A percentile compares a stretch with the other conserved stretches of the same genome.
phyloP scores from a whole-genome alignment of 331 rosid species.

The Phaseolus coccineus region DNA sequence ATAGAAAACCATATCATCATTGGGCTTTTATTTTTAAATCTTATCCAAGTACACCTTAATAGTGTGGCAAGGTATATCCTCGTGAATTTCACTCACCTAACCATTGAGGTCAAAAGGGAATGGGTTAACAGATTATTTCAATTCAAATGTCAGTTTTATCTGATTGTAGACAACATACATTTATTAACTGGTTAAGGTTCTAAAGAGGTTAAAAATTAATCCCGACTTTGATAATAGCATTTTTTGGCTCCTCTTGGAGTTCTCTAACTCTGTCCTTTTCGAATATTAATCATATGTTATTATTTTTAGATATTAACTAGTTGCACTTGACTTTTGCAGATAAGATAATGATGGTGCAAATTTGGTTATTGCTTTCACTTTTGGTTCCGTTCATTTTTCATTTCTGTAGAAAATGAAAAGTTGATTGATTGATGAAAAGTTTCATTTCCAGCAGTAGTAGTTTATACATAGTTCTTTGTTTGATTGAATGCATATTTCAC shows the following conservation, averaged over 20 bases:
- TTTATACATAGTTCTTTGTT: neutral
- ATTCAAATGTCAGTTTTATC: neutral
- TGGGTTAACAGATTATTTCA: neutral
- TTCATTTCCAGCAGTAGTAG: neutral
- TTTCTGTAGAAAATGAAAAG: neutral
- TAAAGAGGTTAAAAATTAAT: conserved; percentile 4
- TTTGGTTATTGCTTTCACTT: neutral
- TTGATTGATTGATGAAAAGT: too few relatives aligned
- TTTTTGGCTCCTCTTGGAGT: conserved; percentile 22
- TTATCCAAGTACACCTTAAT: too few relatives aligned
- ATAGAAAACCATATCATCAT: too few relatives aligned
- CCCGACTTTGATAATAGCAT: neutral
- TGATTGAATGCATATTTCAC: neutral
- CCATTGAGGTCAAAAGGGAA: too few relatives aligned
- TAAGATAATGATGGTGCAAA: neutral
- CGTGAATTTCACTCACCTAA: too few relatives aligned
- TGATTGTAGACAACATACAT: conserved; percentile 16
- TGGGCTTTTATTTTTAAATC: too few relatives aligned
- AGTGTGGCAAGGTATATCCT: too few relatives aligned
- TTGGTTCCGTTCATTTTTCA: conserved; percentile 9
- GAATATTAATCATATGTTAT: neutral
- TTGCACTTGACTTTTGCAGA: conserved; percentile 13
- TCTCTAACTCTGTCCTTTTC: conserved; percentile 1
- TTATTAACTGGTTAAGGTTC: neutral
- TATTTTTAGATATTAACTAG: too few relatives aligned